Conservation (phyloP, 139 green algal genomes). For the Medakamo hakoo region DNA sequence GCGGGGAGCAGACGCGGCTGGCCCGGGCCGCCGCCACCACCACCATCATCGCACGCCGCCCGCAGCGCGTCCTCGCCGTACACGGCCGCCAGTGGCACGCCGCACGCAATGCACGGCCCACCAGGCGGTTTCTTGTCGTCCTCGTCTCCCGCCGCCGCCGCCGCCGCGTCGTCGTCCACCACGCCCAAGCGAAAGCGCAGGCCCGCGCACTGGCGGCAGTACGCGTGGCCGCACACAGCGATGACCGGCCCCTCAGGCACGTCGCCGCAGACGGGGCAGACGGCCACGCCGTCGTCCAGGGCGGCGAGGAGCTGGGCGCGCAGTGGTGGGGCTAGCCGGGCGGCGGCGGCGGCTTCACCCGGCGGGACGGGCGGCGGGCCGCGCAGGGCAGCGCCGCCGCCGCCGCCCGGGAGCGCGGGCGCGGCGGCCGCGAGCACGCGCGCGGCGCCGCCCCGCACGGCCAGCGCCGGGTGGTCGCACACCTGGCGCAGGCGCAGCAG, state of each 20-base stretch:
- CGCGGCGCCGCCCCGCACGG: background rate
- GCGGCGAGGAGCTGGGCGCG: conserved; percentile 20
- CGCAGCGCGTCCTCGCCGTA: too few species aligned
- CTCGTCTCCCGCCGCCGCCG: too few species aligned
- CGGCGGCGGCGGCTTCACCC: conserved; percentile 35
- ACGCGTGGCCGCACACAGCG: conserved; percentile 53
- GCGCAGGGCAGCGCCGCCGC: background rate
- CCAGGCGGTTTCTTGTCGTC: too few species aligned
- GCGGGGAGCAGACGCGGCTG: too few species aligned
- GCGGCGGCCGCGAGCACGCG: conserved; percentile 2
- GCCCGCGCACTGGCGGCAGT: conserved; percentile 53
- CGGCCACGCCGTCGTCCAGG: conserved; percentile 5
- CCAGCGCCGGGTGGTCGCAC: conserved; percentile 74
- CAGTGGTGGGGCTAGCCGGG: conserved; percentile 20
- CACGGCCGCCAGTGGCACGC: too few species aligned
- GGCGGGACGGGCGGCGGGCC: background rate
- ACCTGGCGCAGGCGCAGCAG: conserved; percentile 78
- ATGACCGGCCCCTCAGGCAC: conserved; percentile 55
- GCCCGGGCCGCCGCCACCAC: too few species aligned
- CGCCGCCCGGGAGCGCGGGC: conserved; percentile 14
- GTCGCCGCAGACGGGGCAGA: conserved; percentile 52
- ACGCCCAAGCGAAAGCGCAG: too few species aligned
- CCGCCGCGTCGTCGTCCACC: too few species aligned
- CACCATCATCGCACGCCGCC: too few species aligned
- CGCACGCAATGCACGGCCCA: too few species aligned